Base-by-base conservation (phyloP, 2,329 filamentous ascomycete species). In the Trichoderma sp. region DNA sequence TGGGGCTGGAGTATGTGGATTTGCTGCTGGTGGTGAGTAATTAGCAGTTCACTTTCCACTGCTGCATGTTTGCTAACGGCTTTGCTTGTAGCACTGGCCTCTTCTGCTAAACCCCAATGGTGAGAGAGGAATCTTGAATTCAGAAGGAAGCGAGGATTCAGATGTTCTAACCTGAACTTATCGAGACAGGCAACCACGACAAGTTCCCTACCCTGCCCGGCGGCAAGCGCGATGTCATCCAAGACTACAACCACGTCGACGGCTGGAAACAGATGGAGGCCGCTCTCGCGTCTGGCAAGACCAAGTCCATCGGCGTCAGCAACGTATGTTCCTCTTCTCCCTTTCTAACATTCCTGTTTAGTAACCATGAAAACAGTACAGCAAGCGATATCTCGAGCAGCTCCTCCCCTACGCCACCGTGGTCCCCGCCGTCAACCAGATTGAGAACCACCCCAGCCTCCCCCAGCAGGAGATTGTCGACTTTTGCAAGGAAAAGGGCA, bases 1-100 rank as follows among this genome's bases (percentile, higher is more conserved):
- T 96, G 43, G 91, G 92, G 1, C 82, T 96, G 59, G 90, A 93
- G 72, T 95, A 96, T 77, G 86, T 96, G 5, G 93, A 96, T 77
- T 83, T 96, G 68, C 93, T 88, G 77, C 84, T 96, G 46, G 87
- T 96, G 68, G 82, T 84, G 71, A 73, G 81, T 79, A 58, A 21
- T 61, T 26, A 4, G 32, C n/a, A n/a, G 16, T 34, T 5, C 11
- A 34, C 32, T 5, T 34, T 1, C 4, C 39, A 8, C 18, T 55
- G 7, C 21, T 28, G 26, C 5, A 8, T 5, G 16, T 30, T 37
- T 34, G 52, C 52, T 66, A 28, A 58, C 52, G 13, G 13, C 11
- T 4, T 30, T 14, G 1, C 4, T n/a, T n/a, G n/a, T n/a, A 84
- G 83, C 93, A 97, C 82, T 96, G 92, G 92, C 91, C 92, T 6